Base-by-base conservation (phyloP, 2,329 filamentous ascomycete species). In the Xylaria arbuscula region DNA sequence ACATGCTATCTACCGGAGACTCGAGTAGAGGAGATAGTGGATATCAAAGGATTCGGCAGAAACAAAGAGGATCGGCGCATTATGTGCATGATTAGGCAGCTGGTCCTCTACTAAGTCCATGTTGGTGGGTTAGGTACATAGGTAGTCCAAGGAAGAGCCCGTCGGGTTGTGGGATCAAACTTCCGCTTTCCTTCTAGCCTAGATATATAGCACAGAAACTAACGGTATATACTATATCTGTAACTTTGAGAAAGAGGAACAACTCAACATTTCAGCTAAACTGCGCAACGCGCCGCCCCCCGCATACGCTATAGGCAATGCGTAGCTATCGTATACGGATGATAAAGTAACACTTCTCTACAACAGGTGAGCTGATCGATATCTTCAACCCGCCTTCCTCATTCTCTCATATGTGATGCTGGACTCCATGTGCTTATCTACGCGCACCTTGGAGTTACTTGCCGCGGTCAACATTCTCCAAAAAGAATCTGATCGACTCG, bases 141-240 rank as follows among this genome's bases (percentile, higher is more conserved):
- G 54, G 45, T 40, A 42, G 62, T 42, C 9, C 32, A 58, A 42
- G 24, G 15, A 42, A 15, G 15, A 51, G 48, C 48, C 1, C 19
- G n/a, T 9, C 62, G 54, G 54, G 2, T 57, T 64, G 62, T 64
- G 62, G 42, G 62, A 11, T 38, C 28, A 48, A 42, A 24, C 9
- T 58, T 51, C 62, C 45, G 62, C 24, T 13, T 19, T 9, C 47
- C 40, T 50, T 42, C 53, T 50, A 8, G 17, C 32, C 17, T 1
- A 1, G 34, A 24, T 24, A 22, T 5, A 15, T 24, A 56, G 11
- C 28, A n/a, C 17, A 19, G 3, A 5, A 8, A n/a, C 40, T 45
- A n/a, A n/a, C n/a, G n/a, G n/a, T n/a, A 45, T 45, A 17, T 45
- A 45, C 40, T 45, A 45, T 45, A 45, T 45, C 15, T 13, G 40